These are phyloP conservation scores for Rhizopogon rudus DNA, from an alignment of 768 basidiomycete genomes.

Conservation along the genomic window DNA sequence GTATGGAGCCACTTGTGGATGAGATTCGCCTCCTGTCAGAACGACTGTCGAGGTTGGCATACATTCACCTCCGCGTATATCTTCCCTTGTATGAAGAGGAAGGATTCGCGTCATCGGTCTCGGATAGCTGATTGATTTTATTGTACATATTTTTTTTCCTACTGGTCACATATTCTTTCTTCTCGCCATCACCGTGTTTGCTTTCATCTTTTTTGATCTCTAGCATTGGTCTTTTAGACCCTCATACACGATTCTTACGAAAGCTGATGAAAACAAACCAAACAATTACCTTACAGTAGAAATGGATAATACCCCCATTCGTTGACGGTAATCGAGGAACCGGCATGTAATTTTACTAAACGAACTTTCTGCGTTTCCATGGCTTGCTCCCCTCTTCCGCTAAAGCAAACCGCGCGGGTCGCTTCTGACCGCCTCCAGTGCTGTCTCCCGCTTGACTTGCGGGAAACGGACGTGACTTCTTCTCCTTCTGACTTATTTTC, in stretches of 20 bases:
- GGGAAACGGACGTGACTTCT: constrained; percentile 71
- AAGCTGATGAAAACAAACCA: not conserved
- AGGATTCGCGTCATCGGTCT: constrained; percentile 36
- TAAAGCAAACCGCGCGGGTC: constrained; percentile 6
- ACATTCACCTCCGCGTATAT: constrained; percentile 74
- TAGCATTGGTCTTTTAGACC: not conserved
- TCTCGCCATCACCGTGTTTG: not conserved
- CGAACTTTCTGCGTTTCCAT: constrained; percentile 20
- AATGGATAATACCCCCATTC: not conserved
- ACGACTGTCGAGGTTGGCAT: constrained; percentile 65
- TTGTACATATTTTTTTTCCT: not conserved
- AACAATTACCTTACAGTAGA: not conserved
- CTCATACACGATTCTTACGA: not conserved
- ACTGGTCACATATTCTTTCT: not conserved
- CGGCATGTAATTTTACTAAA: not conserved
- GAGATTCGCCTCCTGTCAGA: constrained; percentile 65
- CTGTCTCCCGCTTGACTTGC: constrained; percentile 11
- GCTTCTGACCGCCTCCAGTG: constrained; percentile 9
- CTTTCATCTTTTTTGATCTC: constrained; percentile 2
- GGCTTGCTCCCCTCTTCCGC: constrained; percentile 6
- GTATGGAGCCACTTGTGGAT: constrained; percentile 67
- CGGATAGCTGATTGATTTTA: not conserved
- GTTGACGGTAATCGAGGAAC: not conserved
- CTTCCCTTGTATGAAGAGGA: constrained; percentile 72
- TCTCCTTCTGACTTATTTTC: constrained; percentile 86